These are phyloP conservation scores for Gentiana macrophylla DNA, from an alignment of 257 asterid species.

Conservation along the genomic window DNA sequence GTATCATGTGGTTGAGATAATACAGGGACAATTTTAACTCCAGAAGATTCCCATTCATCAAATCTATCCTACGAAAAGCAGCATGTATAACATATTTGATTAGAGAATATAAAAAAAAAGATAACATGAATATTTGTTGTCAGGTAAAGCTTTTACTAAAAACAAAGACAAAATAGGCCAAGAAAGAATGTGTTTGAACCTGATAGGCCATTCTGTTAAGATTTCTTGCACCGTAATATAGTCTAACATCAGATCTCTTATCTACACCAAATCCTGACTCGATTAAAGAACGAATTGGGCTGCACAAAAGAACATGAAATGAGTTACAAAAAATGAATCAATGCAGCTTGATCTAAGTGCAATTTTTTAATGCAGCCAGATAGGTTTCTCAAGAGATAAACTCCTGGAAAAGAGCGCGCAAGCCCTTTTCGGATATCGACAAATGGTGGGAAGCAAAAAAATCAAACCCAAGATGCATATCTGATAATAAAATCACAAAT, in stretches of 20 bases:
- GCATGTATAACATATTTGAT: slow-evolving; percentile 1
- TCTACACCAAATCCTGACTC: slow-evolving; percentile 72
- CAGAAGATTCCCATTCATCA: slow-evolving; percentile 68
- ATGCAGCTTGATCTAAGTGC: no score
- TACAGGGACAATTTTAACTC: slow-evolving; percentile 67
- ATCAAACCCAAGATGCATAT: no score
- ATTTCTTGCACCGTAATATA: slow-evolving; percentile 91
- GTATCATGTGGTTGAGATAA: slow-evolving; percentile 71
- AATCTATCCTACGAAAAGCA: slow-evolving; percentile 54
- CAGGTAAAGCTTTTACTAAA: neutral
- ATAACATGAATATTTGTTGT: neutral
- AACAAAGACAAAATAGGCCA: slow-evolving; percentile 1
- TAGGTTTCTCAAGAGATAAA: no score
- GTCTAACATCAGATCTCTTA: slow-evolving; percentile 69
- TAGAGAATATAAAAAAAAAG: neutral
- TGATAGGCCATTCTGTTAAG: slow-evolving; percentile 80
- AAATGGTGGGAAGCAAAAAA: no score
- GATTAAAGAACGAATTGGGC: slow-evolving; percentile 82
- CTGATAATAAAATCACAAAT: no score
- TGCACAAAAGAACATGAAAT: slow-evolving; percentile 19
- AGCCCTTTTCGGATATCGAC: no score
- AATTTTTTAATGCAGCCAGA: no score
- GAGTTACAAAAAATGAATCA: neutral
- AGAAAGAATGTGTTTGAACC: slow-evolving; percentile 30
- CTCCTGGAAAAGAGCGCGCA: no score